Conservation (phyloP, 352 stramenopile genomes). For the Phytophthora pseudosyringae region DNA sequence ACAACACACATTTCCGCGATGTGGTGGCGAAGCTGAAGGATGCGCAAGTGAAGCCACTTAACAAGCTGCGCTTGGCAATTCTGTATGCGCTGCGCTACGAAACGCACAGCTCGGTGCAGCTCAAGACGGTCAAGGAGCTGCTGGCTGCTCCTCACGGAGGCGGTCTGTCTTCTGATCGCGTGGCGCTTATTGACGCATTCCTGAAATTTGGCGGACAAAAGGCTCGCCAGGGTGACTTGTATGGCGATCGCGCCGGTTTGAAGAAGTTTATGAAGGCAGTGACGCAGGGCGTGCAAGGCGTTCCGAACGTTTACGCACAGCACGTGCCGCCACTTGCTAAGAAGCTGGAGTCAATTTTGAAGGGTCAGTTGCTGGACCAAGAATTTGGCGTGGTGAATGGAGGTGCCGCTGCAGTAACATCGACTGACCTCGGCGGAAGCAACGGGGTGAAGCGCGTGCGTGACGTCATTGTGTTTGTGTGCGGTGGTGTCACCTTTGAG, state of each 20-base stretch:
- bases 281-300: constrained; percentile 94
- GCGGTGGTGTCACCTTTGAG: constrained; percentile 98
- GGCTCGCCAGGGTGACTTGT: constrained; percentile 75
- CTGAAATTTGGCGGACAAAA: constrained; percentile 77
- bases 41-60: constrained; percentile 91
- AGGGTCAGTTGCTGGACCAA: constrained; percentile 76
- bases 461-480: constrained; percentile 99
- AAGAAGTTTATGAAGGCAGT: constrained; percentile 92
- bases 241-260: constrained; percentile 75
- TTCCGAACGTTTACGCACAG: constrained; percentile 99
- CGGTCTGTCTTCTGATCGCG: constrained; percentile 51
- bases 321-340: constrained; percentile 97
- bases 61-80: constrained; percentile 98
- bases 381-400: constrained; percentile 97
- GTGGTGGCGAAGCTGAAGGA: constrained; percentile 85
- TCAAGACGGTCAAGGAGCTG: constrained; percentile 85
- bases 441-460: constrained; percentile 95
- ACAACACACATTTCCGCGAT: constrained; percentile 85
- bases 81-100: constrained; percentile 99
- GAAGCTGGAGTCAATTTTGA: constrained; percentile 89
- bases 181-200: constrained; percentile 68
- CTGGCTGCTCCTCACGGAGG: constrained; percentile 42
- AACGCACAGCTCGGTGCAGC: constrained; percentile 81
- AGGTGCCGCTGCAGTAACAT: constrained; percentile 27
- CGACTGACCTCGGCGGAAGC: constrained; percentile 78